Evolutionary conservation across 352 stramenopile genomes (phyloP).

Genomic region (Pythium folliculosum): DNA sequence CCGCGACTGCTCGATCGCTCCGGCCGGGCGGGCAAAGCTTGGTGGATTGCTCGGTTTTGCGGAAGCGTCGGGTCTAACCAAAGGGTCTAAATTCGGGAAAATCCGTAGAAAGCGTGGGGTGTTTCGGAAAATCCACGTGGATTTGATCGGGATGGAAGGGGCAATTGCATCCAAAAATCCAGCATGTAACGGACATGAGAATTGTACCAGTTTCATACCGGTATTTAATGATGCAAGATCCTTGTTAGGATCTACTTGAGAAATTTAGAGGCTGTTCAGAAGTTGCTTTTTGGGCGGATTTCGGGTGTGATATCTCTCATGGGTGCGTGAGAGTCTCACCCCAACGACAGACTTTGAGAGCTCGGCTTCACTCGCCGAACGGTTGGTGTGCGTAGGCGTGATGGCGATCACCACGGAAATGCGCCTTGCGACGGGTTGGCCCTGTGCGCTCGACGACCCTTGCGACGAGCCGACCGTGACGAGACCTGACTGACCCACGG

Average conservation of each 20-base stretch:
- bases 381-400: too few species aligned
- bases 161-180: not conserved
- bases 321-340: not conserved
- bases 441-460: too few species aligned
- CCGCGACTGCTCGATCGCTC: slow-evolving; percentile 1
- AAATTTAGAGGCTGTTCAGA: not conserved
- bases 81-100: slow-evolving; percentile 6
- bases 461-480: too few species aligned
- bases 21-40: too few species aligned
- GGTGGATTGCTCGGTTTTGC: too few species aligned
- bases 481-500: too few species aligned
- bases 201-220: not conserved
- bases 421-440: too few species aligned
- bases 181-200: not conserved
- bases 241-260: too few species aligned
- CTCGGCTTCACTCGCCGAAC: too few species aligned
- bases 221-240: not conserved
- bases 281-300: not conserved
- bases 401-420: too few species aligned
- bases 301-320: not conserved
- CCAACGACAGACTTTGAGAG: not conserved
- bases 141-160: too few species aligned
- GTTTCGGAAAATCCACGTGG: not conserved
- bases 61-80: too few species aligned
- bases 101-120: not conserved